Base-by-base conservation (phyloP, 331 rosid species). In the Pyracantha coccinea region DNA sequence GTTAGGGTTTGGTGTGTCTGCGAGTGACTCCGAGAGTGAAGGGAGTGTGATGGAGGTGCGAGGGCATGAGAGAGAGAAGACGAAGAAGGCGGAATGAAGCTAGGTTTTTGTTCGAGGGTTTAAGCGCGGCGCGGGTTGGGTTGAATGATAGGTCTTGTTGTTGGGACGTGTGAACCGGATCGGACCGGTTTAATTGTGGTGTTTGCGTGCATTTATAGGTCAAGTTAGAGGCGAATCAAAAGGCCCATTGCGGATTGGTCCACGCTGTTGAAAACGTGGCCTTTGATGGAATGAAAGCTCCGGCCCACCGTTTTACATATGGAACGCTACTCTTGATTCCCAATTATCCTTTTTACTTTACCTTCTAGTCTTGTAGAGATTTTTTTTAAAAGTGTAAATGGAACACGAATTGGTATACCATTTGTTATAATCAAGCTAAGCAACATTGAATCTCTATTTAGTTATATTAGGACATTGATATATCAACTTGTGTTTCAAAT, bases 71-170 rank as follows among this genome's bases (percentile, higher is more conserved):
- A 73, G 25, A 57, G 31, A 38, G n/a, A 45, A 5, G 32, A 17
- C 54, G 54, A 47, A 16, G n/a, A 47, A 47, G 53, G 19, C 54
- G 54, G 7, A 14, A 13, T 59, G 33, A 31, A 19, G 63, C 44
- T 82, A 80, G 87, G 87, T 83, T 85, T 50, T 83, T 50, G 68
- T 64, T 64, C 52, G 75, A 85, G 89, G 89, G 89, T 85, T 88
- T 85, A 23, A 85, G 88, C 83, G 84, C 85, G 78, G 89, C 88
- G 58, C 79, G 8, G 16, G 23, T 33, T 33, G 38, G 38, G 38
- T 10, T 50, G 55, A 17, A 50, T 61, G 38, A 50, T 66, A 15
- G 21, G 44, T 64, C 24, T 64, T 64, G 1, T 5, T 31, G 4
- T 0, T 28, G 4, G 21, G 55, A 16, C 2, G 10, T 35, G 7